Conservation (phyloP, 164 flowering plant genomes). For the grape (Vitis vinifera) region DNA sequence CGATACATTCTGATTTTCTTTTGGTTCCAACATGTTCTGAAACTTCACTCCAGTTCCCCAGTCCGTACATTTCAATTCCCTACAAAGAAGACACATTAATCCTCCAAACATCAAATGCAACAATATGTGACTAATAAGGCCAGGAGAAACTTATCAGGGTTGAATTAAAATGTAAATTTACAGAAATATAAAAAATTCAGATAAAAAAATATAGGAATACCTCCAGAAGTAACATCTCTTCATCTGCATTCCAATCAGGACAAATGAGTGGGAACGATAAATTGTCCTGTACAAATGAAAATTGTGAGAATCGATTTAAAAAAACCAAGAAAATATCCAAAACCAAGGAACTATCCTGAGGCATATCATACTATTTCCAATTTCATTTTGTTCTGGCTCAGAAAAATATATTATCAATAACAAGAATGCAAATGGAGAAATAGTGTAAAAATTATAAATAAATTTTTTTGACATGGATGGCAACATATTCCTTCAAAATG, state of each 20-base stretch:
- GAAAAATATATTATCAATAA: background rate
- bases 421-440: background rate
- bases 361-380: background rate
- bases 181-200: background rate
- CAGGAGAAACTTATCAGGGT: background rate
- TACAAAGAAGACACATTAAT: constrained; percentile 19
- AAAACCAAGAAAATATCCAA: background rate
- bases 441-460: background rate
- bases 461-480: too few relatives aligned
- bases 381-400: background rate
- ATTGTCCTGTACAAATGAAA: constrained; percentile 62
- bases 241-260: constrained; percentile 99
- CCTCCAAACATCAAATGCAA: constrained; percentile 4
- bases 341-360: background rate
- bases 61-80: constrained; percentile 97
- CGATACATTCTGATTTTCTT: constrained; percentile 72
- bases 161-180: background rate
- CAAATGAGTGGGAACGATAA: constrained; percentile 85
- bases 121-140: background rate
- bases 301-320: background rate
- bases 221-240: constrained; percentile 93
- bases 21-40: constrained; percentile 97
- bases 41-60: constrained; percentile 93
- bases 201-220: constrained; percentile 29
- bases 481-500: too few relatives aligned